Base-by-base conservation (phyloP, 495 filamentous ascomycete species). In the Penicillium waksmanii region DNA sequence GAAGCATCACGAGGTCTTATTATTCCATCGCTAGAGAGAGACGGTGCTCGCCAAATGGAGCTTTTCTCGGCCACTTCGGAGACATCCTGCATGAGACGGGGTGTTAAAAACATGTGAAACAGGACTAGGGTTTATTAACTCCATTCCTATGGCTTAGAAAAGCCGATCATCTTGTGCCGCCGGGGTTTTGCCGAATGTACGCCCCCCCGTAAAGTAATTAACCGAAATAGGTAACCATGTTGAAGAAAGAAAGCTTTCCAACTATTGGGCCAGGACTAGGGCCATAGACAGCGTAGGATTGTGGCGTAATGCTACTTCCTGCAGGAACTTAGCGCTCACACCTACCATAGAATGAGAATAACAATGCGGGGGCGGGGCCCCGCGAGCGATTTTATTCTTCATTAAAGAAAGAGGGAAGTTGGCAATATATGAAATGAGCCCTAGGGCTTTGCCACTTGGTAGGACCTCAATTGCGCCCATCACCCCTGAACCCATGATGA, bases 131-230 rank as follows among this genome's bases (percentile, higher is more conserved):
- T 2, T 6, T 44, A n/a, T 19, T 44, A 44, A 27, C 19, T 23
- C 18, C 23, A 27, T 3, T 13, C 1, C 21, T 25, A 27, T 27
- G 11, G 46, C 18, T 3, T 4, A 18, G 17, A 17, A 18, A 44
- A 6, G 15, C 8, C 17, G 17, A 19, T 17, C 7, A 3, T 18
- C n/a, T 9, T 5, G 58, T 55, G 52, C 58, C 58, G 42, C 58
- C 58, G 58, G 58, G 47, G 15, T 61, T 61, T 61, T 61, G 38
- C 58, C 58, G 10, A 51, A 51, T 47, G 5, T 18, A 19, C 15
- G 42, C n/a, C 17, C 17, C 13, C 40, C 15, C n/a, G 15, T 21
- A 10, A 34, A 12, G 43, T 11, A 56, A 53, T 57, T 57, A 57
- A 53, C 59, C 59, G 59, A 53, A n/a, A 8, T 13, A 15, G 42